Evolutionary conservation across 2,329 filamentous ascomycete genomes (phyloP).

Genomic region (Cercospora brassicicola): DNA sequence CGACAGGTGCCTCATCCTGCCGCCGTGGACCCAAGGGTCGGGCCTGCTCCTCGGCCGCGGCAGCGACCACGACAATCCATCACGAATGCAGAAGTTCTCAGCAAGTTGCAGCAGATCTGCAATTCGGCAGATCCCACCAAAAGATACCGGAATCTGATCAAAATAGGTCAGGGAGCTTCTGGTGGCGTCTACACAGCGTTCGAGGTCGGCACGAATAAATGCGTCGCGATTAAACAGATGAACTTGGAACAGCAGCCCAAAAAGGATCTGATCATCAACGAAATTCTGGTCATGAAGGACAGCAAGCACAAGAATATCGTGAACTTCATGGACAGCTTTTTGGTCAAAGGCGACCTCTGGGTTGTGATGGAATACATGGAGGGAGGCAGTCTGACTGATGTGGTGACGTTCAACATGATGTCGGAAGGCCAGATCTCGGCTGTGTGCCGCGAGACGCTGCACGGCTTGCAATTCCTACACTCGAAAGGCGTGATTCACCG

Average conservation of each 20-base stretch:
- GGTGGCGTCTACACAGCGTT: slow-evolving; percentile 93
- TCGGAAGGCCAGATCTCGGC: slow-evolving; percentile 95
- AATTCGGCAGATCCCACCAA: slow-evolving; percentile 84
- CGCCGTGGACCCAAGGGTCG: slow-evolving; percentile 50
- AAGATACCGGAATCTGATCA: slow-evolving; percentile 82
- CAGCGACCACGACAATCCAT: slow-evolving; percentile 74
- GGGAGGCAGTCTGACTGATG: slow-evolving; percentile 93
- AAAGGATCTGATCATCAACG: slow-evolving; percentile 98
- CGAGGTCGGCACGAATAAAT: slow-evolving; percentile 76
- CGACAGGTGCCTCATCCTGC: slow-evolving; percentile 37
- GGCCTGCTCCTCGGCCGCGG: slow-evolving; percentile 66
- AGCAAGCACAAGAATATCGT: slow-evolving; percentile 98
- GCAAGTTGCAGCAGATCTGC: slow-evolving; percentile 83
- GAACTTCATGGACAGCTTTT: slow-evolving; percentile 97
- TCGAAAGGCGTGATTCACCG: slow-evolving; percentile 98
- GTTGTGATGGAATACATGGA: slow-evolving; percentile 99
- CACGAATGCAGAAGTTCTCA: slow-evolving; percentile 72
- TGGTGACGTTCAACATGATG: slow-evolving; percentile 99
- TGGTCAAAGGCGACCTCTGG: slow-evolving; percentile 89
- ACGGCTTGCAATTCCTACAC: slow-evolving; percentile 90
- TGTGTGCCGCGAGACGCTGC: slow-evolving; percentile 88
- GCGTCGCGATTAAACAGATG: slow-evolving; percentile 99
- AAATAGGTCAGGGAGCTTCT: slow-evolving; percentile 96
- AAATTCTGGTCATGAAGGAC: slow-evolving; percentile 98
- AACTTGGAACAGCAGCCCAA: slow-evolving; percentile 97